A percentile compares a stretch with the other conserved stretches of the same genome.
Evolutionary conservation across 495 filamentous ascomycete species (phyloP).

Genomic region (Aspergillus cavernicola): DNA sequence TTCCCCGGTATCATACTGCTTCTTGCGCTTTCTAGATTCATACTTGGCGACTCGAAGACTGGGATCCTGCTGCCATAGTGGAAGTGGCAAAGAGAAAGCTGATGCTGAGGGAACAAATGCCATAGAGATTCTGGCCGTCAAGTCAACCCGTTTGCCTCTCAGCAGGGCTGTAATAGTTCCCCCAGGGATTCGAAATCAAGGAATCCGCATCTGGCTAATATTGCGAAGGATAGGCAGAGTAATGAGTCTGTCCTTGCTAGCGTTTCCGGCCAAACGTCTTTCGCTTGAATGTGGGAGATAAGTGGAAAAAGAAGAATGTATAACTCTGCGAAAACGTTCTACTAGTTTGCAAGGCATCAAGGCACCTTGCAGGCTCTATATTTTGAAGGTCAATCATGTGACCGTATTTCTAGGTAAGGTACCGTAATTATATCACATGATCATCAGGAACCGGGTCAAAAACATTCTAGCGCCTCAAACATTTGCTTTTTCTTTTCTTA

Average conservation of each 20-base stretch:
- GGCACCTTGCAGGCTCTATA: not conserved
- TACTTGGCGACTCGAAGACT: constrained; percentile 35
- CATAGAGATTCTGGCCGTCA: constrained; percentile 24
- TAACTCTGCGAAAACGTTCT: not conserved
- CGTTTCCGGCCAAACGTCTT: too few species aligned
- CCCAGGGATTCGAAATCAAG: constrained; percentile 11
- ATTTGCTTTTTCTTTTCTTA: not conserved
- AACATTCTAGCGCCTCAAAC: not conserved
- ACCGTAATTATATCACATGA: not conserved
- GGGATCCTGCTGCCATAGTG: constrained; percentile 34
- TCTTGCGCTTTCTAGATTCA: constrained; percentile 41
- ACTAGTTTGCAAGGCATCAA: not conserved
- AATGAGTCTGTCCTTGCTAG: not conserved
- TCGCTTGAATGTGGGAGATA: too few species aligned
- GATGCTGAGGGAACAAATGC: constrained; percentile 32
- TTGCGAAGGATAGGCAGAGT: not conserved
- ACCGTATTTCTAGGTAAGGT: not conserved
- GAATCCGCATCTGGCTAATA: constrained; percentile 5
- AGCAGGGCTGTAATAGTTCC: constrained; percentile 2
- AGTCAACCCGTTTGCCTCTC: constrained; percentile 5
- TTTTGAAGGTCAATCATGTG: not conserved
- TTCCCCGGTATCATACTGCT: constrained; percentile 23
- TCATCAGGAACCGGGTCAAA: not conserved
- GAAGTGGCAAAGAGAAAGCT: constrained; percentile 40
- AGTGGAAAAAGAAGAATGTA: not conserved